Evolutionary conservation across 2,329 filamentous ascomycete species (phyloP), one percentile per base, ranked within the genome.

Genomic region (Magnaporthiopsis incrustans): DNA sequence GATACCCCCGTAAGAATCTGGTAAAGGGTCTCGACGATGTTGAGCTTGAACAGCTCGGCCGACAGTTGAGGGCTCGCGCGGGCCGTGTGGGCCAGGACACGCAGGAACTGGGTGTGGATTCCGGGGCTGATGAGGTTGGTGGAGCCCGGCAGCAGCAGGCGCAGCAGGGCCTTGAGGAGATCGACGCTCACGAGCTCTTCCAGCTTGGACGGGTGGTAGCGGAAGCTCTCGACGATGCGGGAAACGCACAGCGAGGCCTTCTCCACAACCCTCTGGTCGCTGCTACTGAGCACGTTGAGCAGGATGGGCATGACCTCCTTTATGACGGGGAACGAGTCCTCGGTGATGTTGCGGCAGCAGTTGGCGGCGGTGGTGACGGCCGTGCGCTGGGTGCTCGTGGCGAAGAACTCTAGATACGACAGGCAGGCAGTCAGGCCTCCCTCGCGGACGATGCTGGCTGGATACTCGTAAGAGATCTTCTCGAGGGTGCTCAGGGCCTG

Each of bases 351-450:
- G 67, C 95, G 90, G 75, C 96, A 99, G 78, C 95, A 99, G 73
- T 99, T 99, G 64, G 95, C 96, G 12, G 96, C 95, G 15, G 94
- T 99, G 3, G 93, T 98, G 10, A 99, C 95, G 8, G 95, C 95
- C 18, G 94, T 97, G 68, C 95, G 87, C 76, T 99, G 95, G 2
- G 95, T 98, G 75, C 94, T 95, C 0, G 95, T 99, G 22, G 94
- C 90, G 72, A 99, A 99, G 77, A 99, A 99, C 74, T 99, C 95
- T 65, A 99, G 84, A 73, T 95, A 98, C 0, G 91, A 96, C 68
- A 99, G 79, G 72, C 95, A 99, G n/a, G 95, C 95, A 1, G 91
- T 96, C 67, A 99, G 81, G 14, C 95, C 95, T 61, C 95, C 96
- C 77, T 98, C 95, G 62, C 93, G 90, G 59, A 99, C 95, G 70